These are phyloP conservation scores for Debaryomyces subglobosus DNA, from an alignment of 1,139 yeast species.

Conservation along the genomic window DNA sequence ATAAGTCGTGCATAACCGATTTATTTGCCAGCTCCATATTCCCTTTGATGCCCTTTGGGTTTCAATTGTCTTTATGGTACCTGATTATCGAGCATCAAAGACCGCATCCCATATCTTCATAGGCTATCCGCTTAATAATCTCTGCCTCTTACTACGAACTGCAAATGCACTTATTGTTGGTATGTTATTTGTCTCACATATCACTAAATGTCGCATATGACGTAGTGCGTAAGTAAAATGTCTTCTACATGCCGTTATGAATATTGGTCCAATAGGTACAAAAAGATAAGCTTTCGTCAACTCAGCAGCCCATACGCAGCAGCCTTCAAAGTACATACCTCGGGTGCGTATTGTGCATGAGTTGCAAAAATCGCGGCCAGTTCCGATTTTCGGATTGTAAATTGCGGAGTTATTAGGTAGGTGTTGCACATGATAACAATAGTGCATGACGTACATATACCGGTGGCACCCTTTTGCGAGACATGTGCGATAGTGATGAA, in stretches of 20 bases:
- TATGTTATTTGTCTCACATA: neutral
- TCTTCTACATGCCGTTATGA: neutral
- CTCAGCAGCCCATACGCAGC: neutral
- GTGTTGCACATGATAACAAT: neutral
- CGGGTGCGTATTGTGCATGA: neutral
- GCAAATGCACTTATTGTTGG: neutral
- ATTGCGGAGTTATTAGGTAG: neutral
- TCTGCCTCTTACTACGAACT: neutral
- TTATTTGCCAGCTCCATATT: neutral
- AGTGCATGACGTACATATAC: neutral
- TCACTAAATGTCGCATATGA: neutral
- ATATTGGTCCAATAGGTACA: neutral
- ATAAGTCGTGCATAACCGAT: neutral
- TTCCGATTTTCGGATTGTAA: constrained; percentile 1
- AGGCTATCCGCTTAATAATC: neutral
- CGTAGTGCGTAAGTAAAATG: neutral
- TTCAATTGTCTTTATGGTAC: neutral
- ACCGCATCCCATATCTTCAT: neutral
- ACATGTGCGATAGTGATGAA: neutral
- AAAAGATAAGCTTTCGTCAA: constrained; percentile 2
- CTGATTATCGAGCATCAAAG: neutral
- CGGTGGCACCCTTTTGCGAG: neutral
- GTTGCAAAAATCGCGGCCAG: neutral
- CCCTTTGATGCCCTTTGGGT: neutral
- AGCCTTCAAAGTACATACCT: neutral